Base-by-base conservation (phyloP, 2,329 filamentous ascomycete genomes). In the Chaetomiaceae sp. region DNA sequence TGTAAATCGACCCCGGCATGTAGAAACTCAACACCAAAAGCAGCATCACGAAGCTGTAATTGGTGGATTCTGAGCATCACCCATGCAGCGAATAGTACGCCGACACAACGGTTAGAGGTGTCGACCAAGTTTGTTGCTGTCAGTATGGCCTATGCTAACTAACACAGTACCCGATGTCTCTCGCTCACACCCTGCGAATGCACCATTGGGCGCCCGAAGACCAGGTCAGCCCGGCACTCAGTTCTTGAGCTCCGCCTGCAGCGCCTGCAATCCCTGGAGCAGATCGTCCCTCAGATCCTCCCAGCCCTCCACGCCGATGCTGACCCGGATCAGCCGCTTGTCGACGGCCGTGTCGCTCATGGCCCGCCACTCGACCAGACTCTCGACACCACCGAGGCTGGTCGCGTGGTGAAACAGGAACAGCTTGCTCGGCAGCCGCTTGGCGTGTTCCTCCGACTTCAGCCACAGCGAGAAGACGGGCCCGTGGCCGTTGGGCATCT, bases 341-440 rank as follows among this genome's bases (percentile, higher is more conserved):
- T 95, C 88, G 34, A 95, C 83, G 1, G 67, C 74, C 3, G 69
- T 62, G 73, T 99, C 93, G 53, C 83, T 85, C 89, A 99, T 93
- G 42, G 86, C 81, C 53, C 93, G 78, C 93, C 93, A 99, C 77
- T 99, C 93, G 60, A 99, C 91, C 73, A 97, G 70, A 63, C 89
- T 93, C 78, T 97, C 93, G 9, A 97, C 89, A 4, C 93, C 92
- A 2, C 93, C 93, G 23, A 97, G 70, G 67, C 88, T 95, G 2
- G 93, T 99, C 5, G 93, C 93, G 69, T 99, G 93, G 61, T 96
- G 89, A 73, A 97, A 97, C 39, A 96, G 77, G 2, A 75, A 66
- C 65, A 97, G 70, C 67, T 87, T 87, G 63, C 85, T 87, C 3
- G 93, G 93, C 56, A 99, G 69, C 25, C 73, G 68, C 58, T 76